A percentile compares a stretch with the other conserved stretches of the same genome.
Evolutionary conservation across 179 eudicot species (phyloP).

Genomic region (Vitellaria paradoxa): DNA sequence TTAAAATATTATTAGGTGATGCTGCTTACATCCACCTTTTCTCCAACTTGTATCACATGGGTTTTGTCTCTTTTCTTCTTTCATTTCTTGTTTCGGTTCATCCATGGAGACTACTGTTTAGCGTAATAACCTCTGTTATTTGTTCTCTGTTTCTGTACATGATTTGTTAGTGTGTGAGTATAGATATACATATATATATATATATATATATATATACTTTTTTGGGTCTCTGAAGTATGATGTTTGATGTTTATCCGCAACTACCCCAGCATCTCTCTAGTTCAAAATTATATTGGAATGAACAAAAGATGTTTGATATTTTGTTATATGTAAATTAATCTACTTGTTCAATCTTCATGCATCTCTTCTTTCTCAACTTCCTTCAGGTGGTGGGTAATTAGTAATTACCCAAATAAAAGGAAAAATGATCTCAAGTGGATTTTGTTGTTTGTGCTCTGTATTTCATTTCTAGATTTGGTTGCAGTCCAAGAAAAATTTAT

Average conservation of each 20-base stretch:
- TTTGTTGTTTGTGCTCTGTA: background rate
- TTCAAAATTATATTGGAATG: background rate
- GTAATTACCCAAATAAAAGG: background rate
- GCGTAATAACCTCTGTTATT: no score
- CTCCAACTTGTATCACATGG: background rate
- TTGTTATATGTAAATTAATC: background rate
- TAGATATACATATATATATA: no score
- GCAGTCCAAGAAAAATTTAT: background rate
- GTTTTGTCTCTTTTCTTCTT: background rate
- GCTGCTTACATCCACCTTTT: background rate
- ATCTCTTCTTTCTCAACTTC: background rate
- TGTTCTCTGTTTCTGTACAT: background rate
- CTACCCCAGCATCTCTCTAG: background rate
- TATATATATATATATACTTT: no score
- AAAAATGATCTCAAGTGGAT: background rate
- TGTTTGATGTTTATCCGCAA: background rate
- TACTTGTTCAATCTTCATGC: background rate
- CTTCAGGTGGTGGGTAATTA: background rate
- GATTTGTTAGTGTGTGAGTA: no score
- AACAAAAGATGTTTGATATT: background rate
- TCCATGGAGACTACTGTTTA: background rate
- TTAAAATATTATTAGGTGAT: no score
- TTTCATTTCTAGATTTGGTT: background rate
- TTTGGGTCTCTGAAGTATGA: background rate
- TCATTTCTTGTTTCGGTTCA: background rate